Percentiles rank a stretch among this genome's conserved stretches.
Conservation (phyloP, 257 asterid species). For the Gentiana macrophylla region DNA sequence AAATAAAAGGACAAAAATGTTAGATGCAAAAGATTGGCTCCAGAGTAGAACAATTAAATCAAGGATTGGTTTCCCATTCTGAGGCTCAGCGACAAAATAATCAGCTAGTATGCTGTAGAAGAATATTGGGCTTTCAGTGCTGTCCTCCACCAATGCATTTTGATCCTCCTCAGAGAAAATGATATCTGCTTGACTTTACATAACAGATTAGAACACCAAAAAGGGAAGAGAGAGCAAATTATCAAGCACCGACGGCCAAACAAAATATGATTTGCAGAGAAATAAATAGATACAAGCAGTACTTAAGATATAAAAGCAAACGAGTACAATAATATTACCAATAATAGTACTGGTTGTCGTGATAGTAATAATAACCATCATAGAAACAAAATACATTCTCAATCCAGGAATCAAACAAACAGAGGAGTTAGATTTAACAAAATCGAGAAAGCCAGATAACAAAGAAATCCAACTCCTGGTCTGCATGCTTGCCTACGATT, state of each 20-base stretch:
- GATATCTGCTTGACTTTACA: constrained; percentile 39
- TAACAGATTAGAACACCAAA: constrained; percentile 10
- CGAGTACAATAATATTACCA: no score
- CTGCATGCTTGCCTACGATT: no score
- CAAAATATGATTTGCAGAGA: no score
- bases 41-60: constrained; percentile 67
- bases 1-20: constrained; percentile 67
- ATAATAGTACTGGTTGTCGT: no score
- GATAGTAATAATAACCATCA: no score
- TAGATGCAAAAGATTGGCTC: constrained; percentile 95
- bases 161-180: constrained; percentile 57
- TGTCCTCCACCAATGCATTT: constrained; percentile 33
- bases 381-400: no score
- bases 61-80: constrained; percentile 53
- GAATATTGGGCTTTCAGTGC: constrained; percentile 53
- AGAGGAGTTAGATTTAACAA: neutral
- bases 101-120: constrained; percentile 74
- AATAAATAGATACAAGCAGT: no score
- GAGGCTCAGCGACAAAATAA: constrained; percentile 55
- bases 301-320: no score
- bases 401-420: neutral
- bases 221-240: no score
- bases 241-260: no score
- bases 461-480: neutral
- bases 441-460: neutral